A percentile compares a stretch with the other conserved stretches of the same genome.
These are phyloP conservation scores for Amborella trichopoda DNA, from an alignment of 164 flowering plant genomes.

Conservation along the genomic window DNA sequence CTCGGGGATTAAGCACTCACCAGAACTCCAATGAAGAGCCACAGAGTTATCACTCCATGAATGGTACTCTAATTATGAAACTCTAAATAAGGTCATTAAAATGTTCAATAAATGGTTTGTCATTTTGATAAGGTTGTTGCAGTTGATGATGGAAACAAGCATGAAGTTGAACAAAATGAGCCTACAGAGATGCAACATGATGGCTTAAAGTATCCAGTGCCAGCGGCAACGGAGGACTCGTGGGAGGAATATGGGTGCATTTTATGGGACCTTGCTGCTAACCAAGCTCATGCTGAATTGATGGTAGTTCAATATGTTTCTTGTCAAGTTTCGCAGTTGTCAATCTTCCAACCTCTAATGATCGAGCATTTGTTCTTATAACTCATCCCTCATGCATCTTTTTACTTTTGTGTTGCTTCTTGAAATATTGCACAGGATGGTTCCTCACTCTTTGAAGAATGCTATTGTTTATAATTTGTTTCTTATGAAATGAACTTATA, in stretches of 20 bases:
- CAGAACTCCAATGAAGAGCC: not conserved
- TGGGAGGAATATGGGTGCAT: constrained; percentile 96
- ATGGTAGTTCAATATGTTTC: too few relatives aligned
- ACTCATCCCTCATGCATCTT: too few relatives aligned
- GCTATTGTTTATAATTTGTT: too few relatives aligned
- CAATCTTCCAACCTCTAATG: too few relatives aligned
- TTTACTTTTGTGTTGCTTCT: too few relatives aligned
- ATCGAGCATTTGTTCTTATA: too few relatives aligned
- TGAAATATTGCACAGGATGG: too few relatives aligned
- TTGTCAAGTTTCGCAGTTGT: too few relatives aligned
- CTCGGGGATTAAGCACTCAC: constrained; percentile 9
- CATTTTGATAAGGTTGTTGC: not conserved
- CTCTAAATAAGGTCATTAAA: not conserved
- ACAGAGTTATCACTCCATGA: not conserved
- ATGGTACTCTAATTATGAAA: not conserved
- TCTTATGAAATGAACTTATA: too few relatives aligned
- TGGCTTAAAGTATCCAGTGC: constrained; percentile 5
- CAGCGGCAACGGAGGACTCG: constrained; percentile 25
- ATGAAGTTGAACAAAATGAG: constrained; percentile 3
- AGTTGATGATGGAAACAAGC: not conserved
- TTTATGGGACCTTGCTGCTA: constrained; percentile 93
- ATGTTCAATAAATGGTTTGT: not conserved
- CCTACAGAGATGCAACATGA: constrained; percentile 6
- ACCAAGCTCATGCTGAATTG: constrained; percentile 63
- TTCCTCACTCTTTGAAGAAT: too few relatives aligned